These are phyloP conservation scores for Sodiomyces alkalinus DNA, from an alignment of 2,329 filamentous ascomycete species.

Conservation along the genomic window DNA sequence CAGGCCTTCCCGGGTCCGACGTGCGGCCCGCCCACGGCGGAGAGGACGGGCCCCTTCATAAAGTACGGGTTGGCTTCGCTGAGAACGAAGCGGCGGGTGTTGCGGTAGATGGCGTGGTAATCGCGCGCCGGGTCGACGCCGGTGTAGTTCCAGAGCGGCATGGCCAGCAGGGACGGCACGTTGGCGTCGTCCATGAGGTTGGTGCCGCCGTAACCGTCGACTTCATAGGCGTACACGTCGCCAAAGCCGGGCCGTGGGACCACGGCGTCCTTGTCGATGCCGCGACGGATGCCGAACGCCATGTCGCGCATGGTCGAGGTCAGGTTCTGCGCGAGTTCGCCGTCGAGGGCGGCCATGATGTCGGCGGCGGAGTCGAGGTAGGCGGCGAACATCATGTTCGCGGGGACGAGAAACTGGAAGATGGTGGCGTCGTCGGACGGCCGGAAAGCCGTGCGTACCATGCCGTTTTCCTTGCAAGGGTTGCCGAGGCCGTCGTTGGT, in stretches of 20 bases:
- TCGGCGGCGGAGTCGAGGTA: conserved; percentile 37
- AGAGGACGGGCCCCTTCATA: conserved; percentile 48
- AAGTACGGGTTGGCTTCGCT: conserved; percentile 68
- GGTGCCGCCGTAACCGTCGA: conserved; percentile 54
- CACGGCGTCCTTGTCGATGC: conserved; percentile 57
- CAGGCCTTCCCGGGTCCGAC: conserved; percentile 45
- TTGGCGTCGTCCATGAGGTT: conserved; percentile 62
- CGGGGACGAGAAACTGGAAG: conserved; percentile 74
- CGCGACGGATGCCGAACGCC: conserved; percentile 47
- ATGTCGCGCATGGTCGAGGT: conserved; percentile 38
- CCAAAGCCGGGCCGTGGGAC: conserved; percentile 36
- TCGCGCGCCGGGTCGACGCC: conserved; percentile 15
- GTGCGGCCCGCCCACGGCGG: conserved; percentile 54
- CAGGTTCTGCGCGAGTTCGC: conserved; percentile 28
- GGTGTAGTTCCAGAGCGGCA: conserved; percentile 46
- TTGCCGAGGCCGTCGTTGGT: conserved; percentile 64
- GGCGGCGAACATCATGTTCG: conserved; percentile 70
- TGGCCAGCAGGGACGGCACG: conserved; percentile 49
- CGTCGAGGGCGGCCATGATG: conserved; percentile 27
- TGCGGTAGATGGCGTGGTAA: conserved; percentile 54
- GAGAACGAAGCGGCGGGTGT: conserved; percentile 66
- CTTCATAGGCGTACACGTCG: conserved; percentile 62
- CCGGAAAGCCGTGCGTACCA: conserved; percentile 76
- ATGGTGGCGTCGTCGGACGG: conserved; percentile 75
- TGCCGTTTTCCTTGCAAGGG: conserved; percentile 65